Conservation (phyloP, 768 basidiomycete genomes). For the Tremella yokohamensis region DNA sequence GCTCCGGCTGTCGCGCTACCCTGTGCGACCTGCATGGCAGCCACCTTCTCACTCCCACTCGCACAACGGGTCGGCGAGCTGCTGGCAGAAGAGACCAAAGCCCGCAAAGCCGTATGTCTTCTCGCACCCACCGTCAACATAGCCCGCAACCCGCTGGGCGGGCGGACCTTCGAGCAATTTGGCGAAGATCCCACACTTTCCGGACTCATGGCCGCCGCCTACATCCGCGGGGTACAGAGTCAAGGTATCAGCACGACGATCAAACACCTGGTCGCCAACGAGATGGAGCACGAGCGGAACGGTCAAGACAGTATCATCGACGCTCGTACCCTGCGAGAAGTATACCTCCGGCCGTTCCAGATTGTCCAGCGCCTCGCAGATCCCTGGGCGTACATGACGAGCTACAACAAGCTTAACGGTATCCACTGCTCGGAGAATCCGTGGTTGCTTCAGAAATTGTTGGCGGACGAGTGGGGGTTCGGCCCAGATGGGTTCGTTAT, state of each 20-base stretch:
- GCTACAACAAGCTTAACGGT: constrained; percentile 64
- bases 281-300: constrained; percentile 66
- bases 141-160: constrained; percentile 55
- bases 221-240: constrained; percentile 66
- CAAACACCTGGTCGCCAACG: constrained; percentile 68
- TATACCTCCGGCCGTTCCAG: constrained; percentile 60
- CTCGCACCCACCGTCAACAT: constrained; percentile 75
- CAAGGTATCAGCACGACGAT: constrained; percentile 67
- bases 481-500: constrained; percentile 57
- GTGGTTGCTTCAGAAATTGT: constrained; percentile 57
- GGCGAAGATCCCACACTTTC: constrained; percentile 68
- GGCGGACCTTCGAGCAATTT: constrained; percentile 63
- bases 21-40: constrained; percentile 66
- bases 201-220: constrained; percentile 62
- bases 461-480: constrained; percentile 66
- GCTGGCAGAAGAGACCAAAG: constrained; percentile 64
- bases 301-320: constrained; percentile 53
- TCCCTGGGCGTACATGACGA: constrained; percentile 44
- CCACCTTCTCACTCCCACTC: constrained; percentile 66
- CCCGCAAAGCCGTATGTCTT: constrained; percentile 61
- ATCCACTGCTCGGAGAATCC: constrained; percentile 61
- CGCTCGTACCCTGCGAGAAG: constrained; percentile 64
- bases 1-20: constrained; percentile 64
- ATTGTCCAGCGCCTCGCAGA: constrained; percentile 55
- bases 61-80: constrained; percentile 59